These are phyloP conservation scores for Conidiobolus incongruus DNA, from an alignment of 371 early-diverging fungal species.

Conservation along the genomic window DNA sequence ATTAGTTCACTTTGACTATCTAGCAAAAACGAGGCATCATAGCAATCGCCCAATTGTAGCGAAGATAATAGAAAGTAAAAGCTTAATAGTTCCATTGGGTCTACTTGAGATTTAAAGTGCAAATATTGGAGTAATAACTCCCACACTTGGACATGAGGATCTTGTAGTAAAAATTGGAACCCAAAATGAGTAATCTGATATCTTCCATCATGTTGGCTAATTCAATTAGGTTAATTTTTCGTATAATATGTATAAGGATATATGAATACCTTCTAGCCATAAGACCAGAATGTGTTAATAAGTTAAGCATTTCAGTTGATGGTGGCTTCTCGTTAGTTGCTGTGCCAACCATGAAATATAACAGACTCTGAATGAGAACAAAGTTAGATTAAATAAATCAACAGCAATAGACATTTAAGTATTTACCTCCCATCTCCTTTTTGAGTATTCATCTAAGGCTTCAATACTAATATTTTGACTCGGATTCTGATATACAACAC, in stretches of 20 bases:
- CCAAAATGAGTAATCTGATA: constrained; percentile 78
- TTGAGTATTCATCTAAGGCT: constrained; percentile 59
- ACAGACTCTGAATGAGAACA: constrained; percentile 26
- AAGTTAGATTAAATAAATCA: too few relatives aligned
- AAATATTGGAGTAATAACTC: constrained; percentile 82
- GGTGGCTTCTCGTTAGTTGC: constrained; percentile 38
- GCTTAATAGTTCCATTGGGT: constrained; percentile 74
- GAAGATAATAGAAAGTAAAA: constrained; percentile 81
- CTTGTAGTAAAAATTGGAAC: constrained; percentile 88
- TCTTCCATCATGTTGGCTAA: constrained; percentile 7
- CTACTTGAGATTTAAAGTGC: constrained; percentile 65
- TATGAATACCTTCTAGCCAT: constrained; percentile 36
- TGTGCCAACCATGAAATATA: constrained; percentile 90
- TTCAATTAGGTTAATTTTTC: not conserved
- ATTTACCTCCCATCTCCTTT: constrained; percentile 59
- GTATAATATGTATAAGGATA: too few relatives aligned
- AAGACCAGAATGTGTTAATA: constrained; percentile 47
- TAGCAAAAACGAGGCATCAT: constrained; percentile 63
- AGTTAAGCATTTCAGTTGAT: constrained; percentile 47
- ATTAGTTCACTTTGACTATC: constrained; percentile 62
- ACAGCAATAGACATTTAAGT: not conserved
- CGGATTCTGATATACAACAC: constrained; percentile 36
- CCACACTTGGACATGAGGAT: constrained; percentile 86
- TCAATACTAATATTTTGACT: constrained; percentile 35
- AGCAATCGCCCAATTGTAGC: constrained; percentile 72